A percentile compares a stretch with the other conserved stretches of the same genome.
Evolutionary conservation across 345 rosid genomes (phyloP).

Genomic region (Euphorbia lathyris): DNA sequence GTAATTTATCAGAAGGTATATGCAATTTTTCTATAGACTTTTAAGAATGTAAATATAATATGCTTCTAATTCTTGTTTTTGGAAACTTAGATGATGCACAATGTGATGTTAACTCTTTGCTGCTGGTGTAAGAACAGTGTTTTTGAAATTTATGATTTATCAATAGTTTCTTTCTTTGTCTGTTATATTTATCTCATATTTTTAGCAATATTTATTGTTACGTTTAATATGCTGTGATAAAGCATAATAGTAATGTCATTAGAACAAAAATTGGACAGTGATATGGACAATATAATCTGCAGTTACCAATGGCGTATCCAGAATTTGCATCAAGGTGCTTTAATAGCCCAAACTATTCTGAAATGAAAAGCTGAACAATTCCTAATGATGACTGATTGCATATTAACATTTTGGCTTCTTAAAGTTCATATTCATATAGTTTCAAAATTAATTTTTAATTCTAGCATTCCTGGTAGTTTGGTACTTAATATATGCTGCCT

Average conservation of each 20-base stretch:
- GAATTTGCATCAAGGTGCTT: background rate
- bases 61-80: background rate
- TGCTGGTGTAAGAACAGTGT: background rate
- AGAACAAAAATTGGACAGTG: background rate
- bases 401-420: background rate
- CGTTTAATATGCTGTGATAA: background rate
- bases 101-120: background rate
- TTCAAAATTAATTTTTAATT: background rate
- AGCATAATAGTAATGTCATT: too few species aligned
- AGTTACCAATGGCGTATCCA: background rate
- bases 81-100: background rate
- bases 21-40: slow-evolving; percentile 10
- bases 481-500: background rate
- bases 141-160: background rate
- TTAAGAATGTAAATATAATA: background rate
- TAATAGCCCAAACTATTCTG: background rate
- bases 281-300: background rate
- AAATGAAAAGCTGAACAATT: background rate
- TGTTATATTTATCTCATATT: background rate
- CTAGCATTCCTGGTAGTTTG: background rate
- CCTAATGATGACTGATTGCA: background rate
- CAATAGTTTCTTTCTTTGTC: slow-evolving; percentile 2
- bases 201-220: background rate
- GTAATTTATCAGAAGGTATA: slow-evolving; percentile 72
- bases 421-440: background rate